A percentile compares a stretch with the other conserved stretches of the same genome.
Evolutionary conservation across 75 land plant genomes (phyloP).

Genomic region (Pinus tabuliformis): DNA sequence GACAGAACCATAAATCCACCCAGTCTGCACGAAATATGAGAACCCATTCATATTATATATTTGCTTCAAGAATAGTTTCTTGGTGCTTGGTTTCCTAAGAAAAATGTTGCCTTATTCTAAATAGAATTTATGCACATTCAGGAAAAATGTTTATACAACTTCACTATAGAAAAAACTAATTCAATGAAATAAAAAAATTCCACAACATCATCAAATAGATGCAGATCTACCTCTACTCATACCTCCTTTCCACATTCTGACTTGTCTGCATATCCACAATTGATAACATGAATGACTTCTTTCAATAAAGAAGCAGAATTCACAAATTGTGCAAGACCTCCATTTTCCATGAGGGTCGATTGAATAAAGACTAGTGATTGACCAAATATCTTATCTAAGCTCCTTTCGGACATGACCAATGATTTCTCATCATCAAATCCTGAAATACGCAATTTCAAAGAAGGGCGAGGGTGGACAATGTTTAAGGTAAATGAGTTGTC

Average conservation of each 20-base stretch:
- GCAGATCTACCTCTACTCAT: background rate
- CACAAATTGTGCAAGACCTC: constrained; percentile 79
- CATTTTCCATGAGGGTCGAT: constrained; percentile 82
- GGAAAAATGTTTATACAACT: background rate
- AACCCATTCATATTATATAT: background rate
- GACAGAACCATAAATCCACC: constrained; percentile 94
- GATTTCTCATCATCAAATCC: constrained; percentile 85
- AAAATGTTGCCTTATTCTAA: background rate
- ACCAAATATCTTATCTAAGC: constrained; percentile 92
- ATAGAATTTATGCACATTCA: background rate
- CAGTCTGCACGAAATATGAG: constrained; percentile 44
- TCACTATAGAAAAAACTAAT: background rate
- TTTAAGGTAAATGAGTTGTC: background rate
- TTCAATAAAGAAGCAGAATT: constrained; percentile 79
- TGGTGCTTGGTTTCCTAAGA: background rate
- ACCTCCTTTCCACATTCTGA: constrained; percentile 99
- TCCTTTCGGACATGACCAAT: constrained; percentile 83
- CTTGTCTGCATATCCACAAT: constrained; percentile 98
- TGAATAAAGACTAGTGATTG: constrained; percentile 94
- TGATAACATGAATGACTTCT: constrained; percentile 98
- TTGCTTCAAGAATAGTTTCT: no score
- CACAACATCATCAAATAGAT: background rate
- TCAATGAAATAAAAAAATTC: background rate
- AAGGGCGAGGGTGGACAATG: background rate
- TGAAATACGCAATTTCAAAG: constrained; percentile 22